Base-by-base conservation (phyloP, 2,329 filamentous ascomycete genomes). In the Zymoseptoria passerinii region DNA sequence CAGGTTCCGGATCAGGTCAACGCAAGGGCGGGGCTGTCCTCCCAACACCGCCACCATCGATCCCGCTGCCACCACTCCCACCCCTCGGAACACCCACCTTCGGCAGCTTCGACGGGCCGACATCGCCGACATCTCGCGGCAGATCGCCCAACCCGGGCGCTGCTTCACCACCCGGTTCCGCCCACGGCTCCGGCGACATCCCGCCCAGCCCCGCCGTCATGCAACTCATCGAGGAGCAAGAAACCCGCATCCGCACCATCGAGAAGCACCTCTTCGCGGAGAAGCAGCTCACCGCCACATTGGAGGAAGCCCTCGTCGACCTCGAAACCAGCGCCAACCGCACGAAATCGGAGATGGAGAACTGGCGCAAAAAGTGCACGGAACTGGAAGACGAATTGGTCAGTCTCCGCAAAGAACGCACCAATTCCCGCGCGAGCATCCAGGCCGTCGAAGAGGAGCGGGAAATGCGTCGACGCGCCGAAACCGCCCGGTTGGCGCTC, bases 221-320 rank as follows among this genome's bases (percentile, higher is more conserved):
- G 53, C 92, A 96, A 68, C 82, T 95, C 64, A 84, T 92, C 60
- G 92, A 97, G 70, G 94, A 99, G 67, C 92, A 96, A 73, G 94
- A 99, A 72, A 89, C 90, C 50, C 91, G 92, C 63, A 95, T 99
- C 71, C 87, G 89, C 60, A 95, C 90, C 6, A 95, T 99, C 63
- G 92, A 99, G 79, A 97, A 96, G 78, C 91, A 97, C 71, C 82
- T 99, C 23, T 88, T 89, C 64, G 94, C 94, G 3, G 94, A 99
- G 79, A 95, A 95, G 72, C 92, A 97, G 73, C 85, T 99, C 59
- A 99, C 92, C 0, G 87, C 90, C 52, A 97, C 92, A 1, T 82
- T 99, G 48, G 94, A 99, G 74, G 92, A 97, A 75, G 94, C 94
- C 6, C 84, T 99, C 28, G 92, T 90, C 1, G 94, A 99, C 68